Base-by-base conservation (phyloP, 106 monocot genomes). In the Platanthera guangdongensis region DNA sequence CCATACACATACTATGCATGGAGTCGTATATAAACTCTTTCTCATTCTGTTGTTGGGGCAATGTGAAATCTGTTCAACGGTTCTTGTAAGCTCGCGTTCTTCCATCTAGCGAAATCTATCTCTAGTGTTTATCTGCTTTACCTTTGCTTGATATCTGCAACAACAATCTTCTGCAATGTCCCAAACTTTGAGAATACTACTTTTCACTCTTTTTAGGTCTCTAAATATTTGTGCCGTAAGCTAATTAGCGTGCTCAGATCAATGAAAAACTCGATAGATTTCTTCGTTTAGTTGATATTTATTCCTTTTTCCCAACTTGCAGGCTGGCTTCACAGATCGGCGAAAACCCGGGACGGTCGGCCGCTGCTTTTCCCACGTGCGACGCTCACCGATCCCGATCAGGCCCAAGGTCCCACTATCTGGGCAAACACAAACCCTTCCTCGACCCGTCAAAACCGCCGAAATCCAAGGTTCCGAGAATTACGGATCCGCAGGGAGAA, bases 311-410 rank as follows among this genome's bases (percentile, higher is more conserved):
- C 21, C 19, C 72, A 50, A 51, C 46, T 72, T 81, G 51, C 73
- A 94, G 94, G 84, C 19, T 78, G 19, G 82, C 91, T 47, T 89
- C 87, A 53, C 83, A 81, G 76, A 79, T 85, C 47, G 87, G 94
- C 52, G 89, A 92, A 77, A 82, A 68, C 51, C 78, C 72, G 15
- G 75, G 72, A 22, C 91, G 94, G 94, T 89, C 91, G 73, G 81
- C 82, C 30, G 80, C 87, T 71, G 77, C 91, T 60, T 94, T 94
- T 80, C 83, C 85, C 7, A 74, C 76, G 9, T 76, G 67, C 50
- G 78, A 78, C 70, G 62, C 65, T 25, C 32, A 28, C 21, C 80
- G 82, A 49, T 53, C 55, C 8, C 82, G 85, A 59, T 47, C 79
- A 46, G 75, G 83, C 53, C 62, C 81, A 9, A 93, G 81, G 77